Conservation (phyloP, 306 rosid species). For the Prunus fruticosa region DNA sequence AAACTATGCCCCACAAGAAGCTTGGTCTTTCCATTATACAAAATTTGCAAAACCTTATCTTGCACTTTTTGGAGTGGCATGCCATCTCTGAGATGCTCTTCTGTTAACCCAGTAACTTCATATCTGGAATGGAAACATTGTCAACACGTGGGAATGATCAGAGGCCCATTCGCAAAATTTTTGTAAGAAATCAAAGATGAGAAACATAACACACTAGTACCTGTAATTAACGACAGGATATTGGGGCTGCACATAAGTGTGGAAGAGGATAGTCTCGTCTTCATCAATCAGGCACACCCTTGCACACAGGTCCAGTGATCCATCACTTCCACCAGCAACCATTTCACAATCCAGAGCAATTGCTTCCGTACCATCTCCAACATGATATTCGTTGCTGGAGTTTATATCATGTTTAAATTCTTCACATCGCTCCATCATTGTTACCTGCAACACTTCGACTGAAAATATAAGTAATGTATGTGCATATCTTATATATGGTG, state of each 20-base stretch:
- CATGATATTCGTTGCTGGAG: conserved; percentile 26
- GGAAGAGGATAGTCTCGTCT: conserved; percentile 70
- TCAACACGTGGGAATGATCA: conserved; percentile 6
- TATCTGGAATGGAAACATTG: conserved; percentile 56
- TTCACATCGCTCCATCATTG: conserved; percentile 21
- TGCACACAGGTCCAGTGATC: conserved; percentile 75
- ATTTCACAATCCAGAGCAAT: conserved; percentile 81
- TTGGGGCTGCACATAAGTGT: conserved; percentile 62
- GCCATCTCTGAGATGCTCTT: conserved; percentile 66
- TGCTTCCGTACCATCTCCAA: conserved; percentile 38
- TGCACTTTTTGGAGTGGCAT: conserved; percentile 64
- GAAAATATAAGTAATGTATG: conserved; percentile 15
- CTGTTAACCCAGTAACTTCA: conserved; percentile 72
- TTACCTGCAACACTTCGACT: conserved; percentile 50
- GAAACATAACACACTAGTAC: conserved; percentile 30
- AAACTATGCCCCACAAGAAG: conserved; percentile 86
- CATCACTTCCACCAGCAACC: conserved; percentile 93
- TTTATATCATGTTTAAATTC: conserved; percentile 25
- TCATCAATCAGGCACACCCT: conserved; percentile 72
- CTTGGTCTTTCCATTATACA: conserved; percentile 69
- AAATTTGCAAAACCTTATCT: conserved; percentile 56
- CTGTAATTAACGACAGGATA: conserved; percentile 62
- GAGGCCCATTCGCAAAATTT: neutral
- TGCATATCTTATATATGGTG: conserved; percentile 8
- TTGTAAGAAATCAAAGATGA: conserved; percentile 22